Percentiles rank a stretch among this genome's conserved stretches.
These are phyloP conservation scores for Wickerhamiella sorbophila DNA, from an alignment of 805 yeast species.

Conservation along the genomic window DNA sequence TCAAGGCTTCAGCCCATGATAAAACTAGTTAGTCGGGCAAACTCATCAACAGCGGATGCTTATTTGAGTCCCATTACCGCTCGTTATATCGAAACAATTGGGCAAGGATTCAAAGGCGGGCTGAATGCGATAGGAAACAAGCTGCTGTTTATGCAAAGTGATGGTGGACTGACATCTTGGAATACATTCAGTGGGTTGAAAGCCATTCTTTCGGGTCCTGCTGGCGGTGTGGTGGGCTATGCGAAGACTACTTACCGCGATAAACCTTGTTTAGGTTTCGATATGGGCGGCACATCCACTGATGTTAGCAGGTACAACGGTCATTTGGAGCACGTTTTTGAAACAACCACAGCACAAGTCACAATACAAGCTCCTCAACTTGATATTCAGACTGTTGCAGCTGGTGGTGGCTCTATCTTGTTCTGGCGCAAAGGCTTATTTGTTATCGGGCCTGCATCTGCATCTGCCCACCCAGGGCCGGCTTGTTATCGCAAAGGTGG, in stretches of 20 bases:
- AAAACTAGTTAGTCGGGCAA: constrained; percentile 58
- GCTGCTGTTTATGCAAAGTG: constrained; percentile 75
- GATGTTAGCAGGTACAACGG: constrained; percentile 69
- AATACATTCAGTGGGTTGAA: constrained; percentile 69
- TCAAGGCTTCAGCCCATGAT: constrained; percentile 65
- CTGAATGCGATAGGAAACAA: constrained; percentile 27
- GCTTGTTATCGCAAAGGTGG: constrained; percentile 78
- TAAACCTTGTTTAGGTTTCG: constrained; percentile 60
- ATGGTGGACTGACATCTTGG: constrained; percentile 87
- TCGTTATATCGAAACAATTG: constrained; percentile 46
- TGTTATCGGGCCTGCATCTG: constrained; percentile 77
- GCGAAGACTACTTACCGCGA: constrained; percentile 57
- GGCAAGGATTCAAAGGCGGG: constrained; percentile 44
- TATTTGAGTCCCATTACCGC: constrained; percentile 68
- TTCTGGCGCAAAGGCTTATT: constrained; percentile 58
- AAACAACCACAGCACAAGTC: constrained; percentile 71
- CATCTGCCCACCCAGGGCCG: constrained; percentile 83
- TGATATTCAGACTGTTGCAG: constrained; percentile 71
- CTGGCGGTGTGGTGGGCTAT: constrained; percentile 94
- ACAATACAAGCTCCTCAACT: constrained; percentile 75
- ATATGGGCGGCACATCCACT: constrained; percentile 87
- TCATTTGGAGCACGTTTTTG: constrained; percentile 62
- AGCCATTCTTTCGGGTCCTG: constrained; percentile 91
- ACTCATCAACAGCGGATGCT: constrained; percentile 70
- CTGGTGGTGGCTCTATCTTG: constrained; percentile 68